Conservation (phyloP, 768 basidiomycete species). For the Agaricus sinodeliciosus region DNA sequence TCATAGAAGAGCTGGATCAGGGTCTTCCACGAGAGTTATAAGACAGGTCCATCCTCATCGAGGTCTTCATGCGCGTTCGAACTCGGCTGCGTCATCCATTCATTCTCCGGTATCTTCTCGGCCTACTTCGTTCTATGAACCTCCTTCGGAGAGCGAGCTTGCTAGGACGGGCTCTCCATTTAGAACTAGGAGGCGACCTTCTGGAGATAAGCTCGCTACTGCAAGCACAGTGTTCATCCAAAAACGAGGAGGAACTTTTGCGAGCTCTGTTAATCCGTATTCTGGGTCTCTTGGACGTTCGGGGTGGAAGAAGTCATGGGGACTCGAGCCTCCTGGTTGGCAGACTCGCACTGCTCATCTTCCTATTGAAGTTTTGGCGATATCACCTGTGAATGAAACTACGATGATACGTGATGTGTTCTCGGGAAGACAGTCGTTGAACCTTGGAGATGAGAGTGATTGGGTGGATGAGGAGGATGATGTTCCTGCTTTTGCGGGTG, state of each 20-base stretch:
- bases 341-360: conserved; percentile 58
- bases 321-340: conserved; percentile 82
- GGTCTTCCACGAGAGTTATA: conserved; percentile 77
- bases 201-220: conserved; percentile 31
- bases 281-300: conserved; percentile 49
- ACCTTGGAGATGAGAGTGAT: conserved; percentile 71
- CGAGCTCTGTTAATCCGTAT: conserved; percentile 38
- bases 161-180: conserved; percentile 62
- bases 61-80: conserved; percentile 59
- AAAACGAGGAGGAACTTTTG: conserved; percentile 71
- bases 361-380: conserved; percentile 73
- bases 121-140: conserved; percentile 72
- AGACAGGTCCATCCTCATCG: conserved; percentile 46
- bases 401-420: conserved; percentile 72
- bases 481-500: conserved; percentile 64
- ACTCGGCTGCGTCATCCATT: conserved; percentile 71
- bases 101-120: conserved; percentile 74
- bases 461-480: conserved; percentile 90
- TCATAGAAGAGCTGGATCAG: conserved; percentile 75
- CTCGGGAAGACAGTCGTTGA: conserved; percentile 55
- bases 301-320: conserved; percentile 90
- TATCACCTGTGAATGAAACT: conserved; percentile 47
- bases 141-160: conserved; percentile 58
- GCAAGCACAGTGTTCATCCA: conserved; percentile 65
- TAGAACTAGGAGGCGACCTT: conserved; percentile 37